Evolutionary conservation across 208 protist species (phyloP).

Genomic region (Acanthamoeba healyi): DNA sequence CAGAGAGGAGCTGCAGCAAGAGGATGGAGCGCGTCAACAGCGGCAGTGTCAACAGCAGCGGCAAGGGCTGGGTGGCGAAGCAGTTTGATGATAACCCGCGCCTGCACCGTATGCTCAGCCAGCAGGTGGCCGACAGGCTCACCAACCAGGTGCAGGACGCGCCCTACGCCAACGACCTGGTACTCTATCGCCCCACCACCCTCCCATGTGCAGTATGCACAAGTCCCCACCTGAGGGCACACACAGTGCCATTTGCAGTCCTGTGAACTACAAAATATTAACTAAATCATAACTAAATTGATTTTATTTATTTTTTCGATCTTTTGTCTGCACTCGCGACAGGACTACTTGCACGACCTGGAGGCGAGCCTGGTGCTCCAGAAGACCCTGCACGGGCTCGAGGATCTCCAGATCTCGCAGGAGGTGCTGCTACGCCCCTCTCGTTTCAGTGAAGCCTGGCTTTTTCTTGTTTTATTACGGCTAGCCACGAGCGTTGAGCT

Average conservation of each 20-base stretch:
- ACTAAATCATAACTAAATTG: too few species aligned
- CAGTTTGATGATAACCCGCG: not conserved
- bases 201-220: too few species aligned
- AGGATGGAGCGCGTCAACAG: not conserved
- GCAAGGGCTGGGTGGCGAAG: not conserved
- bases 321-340: too few species aligned
- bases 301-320: too few species aligned
- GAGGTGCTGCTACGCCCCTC: not conserved
- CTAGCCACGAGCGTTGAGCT: not conserved
- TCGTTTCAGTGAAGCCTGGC: not conserved
- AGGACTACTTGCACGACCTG: not conserved
- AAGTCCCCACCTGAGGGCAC: too few species aligned
- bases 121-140: not conserved
- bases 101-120: not conserved
- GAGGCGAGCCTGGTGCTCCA: not conserved
- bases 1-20: too few species aligned
- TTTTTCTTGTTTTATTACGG: not conserved
- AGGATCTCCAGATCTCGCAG: not conserved
- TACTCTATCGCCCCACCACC: not conserved
- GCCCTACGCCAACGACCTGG: not conserved
- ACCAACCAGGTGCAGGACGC: not conserved
- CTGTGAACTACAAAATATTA: too few species aligned
- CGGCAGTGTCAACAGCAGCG: too few species aligned
- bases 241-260: too few species aligned
- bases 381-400: not conserved